A percentile compares a stretch with the other conserved stretches of the same genome.
phyloP scores from a whole-genome alignment of 1,284 basidiomycete genomes.

The Phenoliferia sp. region DNA sequence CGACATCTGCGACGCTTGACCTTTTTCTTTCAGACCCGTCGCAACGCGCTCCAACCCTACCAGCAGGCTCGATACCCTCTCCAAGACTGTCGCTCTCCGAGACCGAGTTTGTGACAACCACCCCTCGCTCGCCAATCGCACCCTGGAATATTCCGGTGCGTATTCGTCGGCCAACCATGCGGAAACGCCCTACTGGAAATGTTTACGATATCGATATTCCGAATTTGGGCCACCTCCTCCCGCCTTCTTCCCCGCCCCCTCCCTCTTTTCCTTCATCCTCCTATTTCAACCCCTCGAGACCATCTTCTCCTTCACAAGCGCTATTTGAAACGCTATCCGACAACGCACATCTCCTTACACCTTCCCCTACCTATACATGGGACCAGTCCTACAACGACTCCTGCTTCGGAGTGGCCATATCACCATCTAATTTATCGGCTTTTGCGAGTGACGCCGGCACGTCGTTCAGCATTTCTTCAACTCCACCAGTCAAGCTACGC shows the following conservation, averaged over 20 bases:
- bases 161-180: background rate
- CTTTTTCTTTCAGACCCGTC: background rate
- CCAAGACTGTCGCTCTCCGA: background rate
- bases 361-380: background rate
- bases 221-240: background rate
- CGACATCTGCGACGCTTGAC: background rate
- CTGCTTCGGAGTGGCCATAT: background rate
- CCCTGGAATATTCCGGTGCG: background rate
- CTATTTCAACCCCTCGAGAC: background rate
- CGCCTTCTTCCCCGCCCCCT: background rate
- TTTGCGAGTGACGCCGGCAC: background rate
- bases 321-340: no score
- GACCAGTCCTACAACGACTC: background rate
- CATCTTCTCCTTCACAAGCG: no score
- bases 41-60: background rate
- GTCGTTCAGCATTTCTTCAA: background rate
- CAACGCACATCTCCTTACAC: background rate
- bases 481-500: background rate
- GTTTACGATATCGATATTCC: no score
- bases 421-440: background rate
- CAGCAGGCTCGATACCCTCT: background rate
- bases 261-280: background rate
- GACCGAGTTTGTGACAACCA: background rate
- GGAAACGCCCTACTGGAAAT: background rate
- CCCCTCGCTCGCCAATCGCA: background rate